Percentiles rank a stretch among this genome's conserved stretches.
These are phyloP conservation scores for Phlebiopsis flavidoalba DNA, from an alignment of 768 basidiomycete genomes.

Conservation along the genomic window DNA sequence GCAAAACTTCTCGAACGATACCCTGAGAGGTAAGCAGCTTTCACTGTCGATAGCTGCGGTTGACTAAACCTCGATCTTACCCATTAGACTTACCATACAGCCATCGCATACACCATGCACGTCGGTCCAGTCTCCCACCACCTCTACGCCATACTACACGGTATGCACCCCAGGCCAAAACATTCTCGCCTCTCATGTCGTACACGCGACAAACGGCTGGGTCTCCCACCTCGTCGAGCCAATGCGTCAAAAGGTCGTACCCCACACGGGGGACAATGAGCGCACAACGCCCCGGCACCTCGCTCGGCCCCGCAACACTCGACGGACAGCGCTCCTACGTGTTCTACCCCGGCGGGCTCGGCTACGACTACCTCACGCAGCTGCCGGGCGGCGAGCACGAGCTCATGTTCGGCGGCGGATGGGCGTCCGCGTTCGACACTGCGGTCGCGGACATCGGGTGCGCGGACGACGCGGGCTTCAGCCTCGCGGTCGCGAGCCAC, in stretches of 20 bases:
- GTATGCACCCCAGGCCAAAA: constrained; percentile 59
- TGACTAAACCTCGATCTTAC: not conserved
- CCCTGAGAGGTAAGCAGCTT: constrained; percentile 37
- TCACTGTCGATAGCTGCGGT: not conserved
- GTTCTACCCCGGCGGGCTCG: constrained; percentile 42
- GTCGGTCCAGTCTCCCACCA: constrained; percentile 33
- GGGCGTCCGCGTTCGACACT: constrained; percentile 27
- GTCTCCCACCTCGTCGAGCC: constrained; percentile 62
- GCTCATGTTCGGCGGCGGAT: constrained; percentile 68
- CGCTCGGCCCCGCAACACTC: constrained; percentile 20
- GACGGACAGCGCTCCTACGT: constrained; percentile 51
- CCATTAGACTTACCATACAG: constrained; percentile 51
- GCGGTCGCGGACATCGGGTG: constrained; percentile 25
- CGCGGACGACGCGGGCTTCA: constrained; percentile 32
- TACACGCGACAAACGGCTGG: constrained; percentile 89
- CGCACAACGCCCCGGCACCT: constrained; percentile 51
- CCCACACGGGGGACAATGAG: constrained; percentile 58
- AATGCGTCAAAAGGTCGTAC: constrained; percentile 58
- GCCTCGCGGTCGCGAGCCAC: constrained; percentile 34
- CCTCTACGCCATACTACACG: constrained; percentile 35
- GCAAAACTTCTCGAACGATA: constrained; percentile 46
- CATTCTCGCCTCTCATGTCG: constrained; percentile 54
- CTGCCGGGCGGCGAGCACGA: constrained; percentile 38
- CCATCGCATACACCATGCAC: constrained; percentile 61
- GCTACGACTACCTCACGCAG: constrained; percentile 69